A percentile compares a stretch with the other conserved stretches of the same genome.
Evolutionary conservation across 2,329 filamentous ascomycete species (phyloP).

Genomic region (Aspergillus sp.): DNA sequence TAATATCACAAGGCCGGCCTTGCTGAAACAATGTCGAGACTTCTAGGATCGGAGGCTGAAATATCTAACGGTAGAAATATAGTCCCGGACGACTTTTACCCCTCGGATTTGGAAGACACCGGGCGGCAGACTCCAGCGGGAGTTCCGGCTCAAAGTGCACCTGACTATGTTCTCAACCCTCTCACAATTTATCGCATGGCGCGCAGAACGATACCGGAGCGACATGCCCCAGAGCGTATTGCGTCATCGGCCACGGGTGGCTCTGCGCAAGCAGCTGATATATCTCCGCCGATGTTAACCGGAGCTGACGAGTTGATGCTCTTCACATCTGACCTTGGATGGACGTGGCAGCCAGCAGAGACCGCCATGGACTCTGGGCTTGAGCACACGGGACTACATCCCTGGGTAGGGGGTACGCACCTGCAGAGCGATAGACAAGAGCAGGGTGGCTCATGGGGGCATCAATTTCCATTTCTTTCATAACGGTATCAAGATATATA

Average conservation of each 20-base stretch:
- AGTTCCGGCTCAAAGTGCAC: conserved; percentile 7
- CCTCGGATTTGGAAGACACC: conserved; percentile 1
- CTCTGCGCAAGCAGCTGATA: not conserved
- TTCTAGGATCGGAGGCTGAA: conserved; percentile 5
- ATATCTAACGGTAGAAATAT: conserved; percentile 5
- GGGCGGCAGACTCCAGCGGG: conserved; percentile 5
- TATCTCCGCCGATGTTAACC: conserved; percentile 1
- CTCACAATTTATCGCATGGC: conserved; percentile 10
- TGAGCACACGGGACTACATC: conserved; percentile 2
- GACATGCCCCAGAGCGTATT: conserved; percentile 10
- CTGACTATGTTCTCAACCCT: conserved; percentile 10
- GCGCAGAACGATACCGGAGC: conserved; percentile 6
- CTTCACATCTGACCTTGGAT: conserved; percentile 9
- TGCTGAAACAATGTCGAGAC: conserved; percentile 8
- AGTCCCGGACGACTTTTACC: conserved; percentile 6
- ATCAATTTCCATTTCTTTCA: conserved; percentile 7
- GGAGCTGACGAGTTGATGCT: conserved; percentile 6
- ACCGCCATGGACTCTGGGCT: conserved; percentile 1
- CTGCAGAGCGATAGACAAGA: not conserved
- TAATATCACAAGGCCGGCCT: not conserved
- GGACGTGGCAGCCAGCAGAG: conserved; percentile 12
- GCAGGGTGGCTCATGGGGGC: not conserved
- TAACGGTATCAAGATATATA: not conserved
- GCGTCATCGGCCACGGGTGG: not conserved
- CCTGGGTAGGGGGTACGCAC: conserved; percentile 5